Base-by-base conservation (phyloP, 2,329 filamentous ascomycete genomes). In the Coniochaeta hoffmannii region DNA sequence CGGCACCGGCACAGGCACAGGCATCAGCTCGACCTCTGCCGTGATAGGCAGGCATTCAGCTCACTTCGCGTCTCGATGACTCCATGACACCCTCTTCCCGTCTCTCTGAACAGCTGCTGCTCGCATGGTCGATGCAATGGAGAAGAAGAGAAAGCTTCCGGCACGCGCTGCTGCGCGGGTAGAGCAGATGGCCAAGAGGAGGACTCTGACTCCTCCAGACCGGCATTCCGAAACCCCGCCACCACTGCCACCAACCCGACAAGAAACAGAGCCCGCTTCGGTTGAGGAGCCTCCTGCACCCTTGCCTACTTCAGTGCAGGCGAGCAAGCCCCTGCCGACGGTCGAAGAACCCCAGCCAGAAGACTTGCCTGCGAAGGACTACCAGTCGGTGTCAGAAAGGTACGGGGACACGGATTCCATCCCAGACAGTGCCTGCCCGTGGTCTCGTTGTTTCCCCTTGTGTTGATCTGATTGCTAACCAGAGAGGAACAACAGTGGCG, bases 311-410 rank as follows among this genome's bases (percentile, higher is more conserved):
- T 82, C 81, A 49, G 72, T 91, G 34, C 74, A 79, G 62, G 71
- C 86, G 2, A 85, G 84, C 51, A 83, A 87, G 64, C 85, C 88
- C 15, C 72, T 93, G 31, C 89, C 89, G 2, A 89, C 85, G 0
- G 78, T 91, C 14, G 79, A 86, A 61, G 77, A 82, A 51, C 76
- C 84, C 15, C 89, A 94, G 66, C 72, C 83, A 0, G 77, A 81
- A 8, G 77, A 85, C 58, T 73, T 92, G 7, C 73, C 85, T 0
- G 65, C 71, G 4, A 80, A 79, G 60, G 87, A 90, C 14, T 93
- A 86, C 65, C 89, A 92, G 71, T 82, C 83, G 24, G 78, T 92
- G 38, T 80, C 84, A 56, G 87, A 90, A 67, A 90, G 86, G 86
- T 86, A 70, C 61, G 65, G n/a, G n/a, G 58, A 60, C 56, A 35